Evolutionary conservation across 2,329 filamentous ascomycete genomes (phyloP).

Genomic region (Claviceps maximensis): DNA sequence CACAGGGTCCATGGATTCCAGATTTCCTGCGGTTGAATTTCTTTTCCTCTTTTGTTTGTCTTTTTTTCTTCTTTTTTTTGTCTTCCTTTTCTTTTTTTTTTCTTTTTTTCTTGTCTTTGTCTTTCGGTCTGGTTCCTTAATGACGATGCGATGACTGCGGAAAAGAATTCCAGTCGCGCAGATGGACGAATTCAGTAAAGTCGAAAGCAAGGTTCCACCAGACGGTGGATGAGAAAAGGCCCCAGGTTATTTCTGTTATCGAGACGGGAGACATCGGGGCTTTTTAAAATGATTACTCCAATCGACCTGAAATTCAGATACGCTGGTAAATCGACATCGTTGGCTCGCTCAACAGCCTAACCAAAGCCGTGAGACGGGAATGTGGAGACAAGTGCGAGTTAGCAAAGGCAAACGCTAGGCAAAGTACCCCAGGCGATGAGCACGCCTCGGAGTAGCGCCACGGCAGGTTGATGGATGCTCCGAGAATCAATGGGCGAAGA

Average conservation of each 20-base stretch:
- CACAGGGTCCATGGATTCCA: background rate
- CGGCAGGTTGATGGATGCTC: background rate
- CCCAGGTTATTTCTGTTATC: background rate
- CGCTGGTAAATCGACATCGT: background rate
- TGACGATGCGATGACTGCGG: background rate
- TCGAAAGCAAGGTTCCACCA: background rate
- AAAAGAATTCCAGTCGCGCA: background rate
- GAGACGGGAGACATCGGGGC: background rate
- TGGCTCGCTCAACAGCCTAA: background rate
- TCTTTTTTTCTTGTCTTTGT: background rate
- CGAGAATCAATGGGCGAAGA: background rate
- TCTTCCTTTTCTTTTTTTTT: background rate
- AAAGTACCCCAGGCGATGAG: background rate
- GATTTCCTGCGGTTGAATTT: background rate
- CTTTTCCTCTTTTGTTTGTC: background rate
- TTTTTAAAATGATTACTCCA: background rate
- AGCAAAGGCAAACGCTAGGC: background rate
- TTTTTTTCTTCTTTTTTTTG: background rate
- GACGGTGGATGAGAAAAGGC: background rate
- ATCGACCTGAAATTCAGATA: background rate
- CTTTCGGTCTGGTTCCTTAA: background rate
- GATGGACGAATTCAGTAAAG: background rate
- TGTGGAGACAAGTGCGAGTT: background rate
- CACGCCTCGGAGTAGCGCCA: background rate
- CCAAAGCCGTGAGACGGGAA: background rate